A percentile compares a stretch with the other conserved stretches of the same genome.
phyloP scores from a whole-genome alignment of 208 protist species.

The Crithidia fasciculata region DNA sequence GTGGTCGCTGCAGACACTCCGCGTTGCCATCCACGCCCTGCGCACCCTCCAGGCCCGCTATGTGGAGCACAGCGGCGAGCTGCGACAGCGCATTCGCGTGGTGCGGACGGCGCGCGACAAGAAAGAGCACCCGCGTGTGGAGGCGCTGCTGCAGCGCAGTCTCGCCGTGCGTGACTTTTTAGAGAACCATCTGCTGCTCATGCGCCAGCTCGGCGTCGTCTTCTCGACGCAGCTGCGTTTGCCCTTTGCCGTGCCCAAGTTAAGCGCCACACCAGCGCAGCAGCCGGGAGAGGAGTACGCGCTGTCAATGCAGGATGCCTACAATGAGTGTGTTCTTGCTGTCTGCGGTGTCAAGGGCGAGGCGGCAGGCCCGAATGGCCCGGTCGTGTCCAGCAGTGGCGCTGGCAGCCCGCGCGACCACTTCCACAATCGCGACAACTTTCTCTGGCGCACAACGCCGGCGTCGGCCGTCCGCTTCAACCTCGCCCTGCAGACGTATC shows the following conservation, averaged over 20 bases:
- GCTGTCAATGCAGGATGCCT: constrained; percentile 45
- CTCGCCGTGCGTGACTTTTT: constrained; percentile 45
- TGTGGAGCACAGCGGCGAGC: constrained; percentile 33
- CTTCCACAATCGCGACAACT: constrained; percentile 4
- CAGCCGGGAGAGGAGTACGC: constrained; percentile 47
- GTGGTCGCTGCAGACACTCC: constrained; percentile 31
- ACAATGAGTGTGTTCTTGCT: constrained; percentile 44
- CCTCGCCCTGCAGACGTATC: constrained; percentile 51
- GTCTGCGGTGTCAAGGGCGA: constrained; percentile 20
- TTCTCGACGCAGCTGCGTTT: constrained; percentile 38
- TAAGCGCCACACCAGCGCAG: background rate
- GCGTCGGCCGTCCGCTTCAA: constrained; percentile 47
- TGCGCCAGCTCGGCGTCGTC: constrained; percentile 54
- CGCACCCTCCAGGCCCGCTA: constrained; percentile 55
- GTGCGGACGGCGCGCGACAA: constrained; percentile 22
- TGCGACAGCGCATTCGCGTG: constrained; percentile 37
- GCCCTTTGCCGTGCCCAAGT: constrained; percentile 12
- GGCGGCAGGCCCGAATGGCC: background rate
- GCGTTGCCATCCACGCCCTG: constrained; percentile 40
- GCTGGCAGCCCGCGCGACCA: background rate
- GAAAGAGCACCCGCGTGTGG: constrained; percentile 43
- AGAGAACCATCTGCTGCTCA: constrained; percentile 56
- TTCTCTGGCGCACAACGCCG: constrained; percentile 58
- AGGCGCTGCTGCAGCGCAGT: constrained; percentile 54
- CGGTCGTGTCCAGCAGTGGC: background rate